Conservation (phyloP, 129 eudicot genomes). For the Flaveria brownii region DNA sequence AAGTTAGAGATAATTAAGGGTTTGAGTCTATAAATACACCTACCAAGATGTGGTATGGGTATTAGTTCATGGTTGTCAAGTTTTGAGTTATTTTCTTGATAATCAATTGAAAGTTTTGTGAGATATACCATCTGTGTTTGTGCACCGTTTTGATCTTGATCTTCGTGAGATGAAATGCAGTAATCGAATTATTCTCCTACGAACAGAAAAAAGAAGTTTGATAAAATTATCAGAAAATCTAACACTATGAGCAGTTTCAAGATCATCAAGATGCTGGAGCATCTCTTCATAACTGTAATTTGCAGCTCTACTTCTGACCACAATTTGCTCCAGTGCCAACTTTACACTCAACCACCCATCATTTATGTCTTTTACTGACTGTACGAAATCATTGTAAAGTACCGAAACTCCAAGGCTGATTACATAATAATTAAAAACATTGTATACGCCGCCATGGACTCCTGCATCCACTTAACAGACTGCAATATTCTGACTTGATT, state of each 20-base stretch:
- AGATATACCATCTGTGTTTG: too few species aligned
- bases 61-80: too few species aligned
- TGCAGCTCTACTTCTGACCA: conserved; percentile 11
- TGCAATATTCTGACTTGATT: neutral
- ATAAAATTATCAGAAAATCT: conserved; percentile 15
- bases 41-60: too few species aligned
- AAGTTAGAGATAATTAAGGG: too few species aligned
- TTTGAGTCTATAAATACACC: too few species aligned
- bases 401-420: conserved; percentile 1
- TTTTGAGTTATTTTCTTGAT: too few species aligned
- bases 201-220: neutral
- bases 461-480: too few species aligned
- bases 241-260: conserved; percentile 18
- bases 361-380: conserved; percentile 1
- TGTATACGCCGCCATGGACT: too few species aligned
- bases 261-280: conserved; percentile 1
- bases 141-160: too few species aligned
- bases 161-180: too few species aligned
- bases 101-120: too few species aligned
- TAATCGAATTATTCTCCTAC: neutral
- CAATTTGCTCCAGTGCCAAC: conserved; percentile 15
- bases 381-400: conserved; percentile 18
- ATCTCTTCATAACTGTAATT: conserved; percentile 12
- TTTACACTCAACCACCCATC: conserved; percentile 15
- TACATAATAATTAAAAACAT: neutral